phyloP scores from a whole-genome alignment of 768 basidiomycete species.

The Boletus subcaerulescens region DNA sequence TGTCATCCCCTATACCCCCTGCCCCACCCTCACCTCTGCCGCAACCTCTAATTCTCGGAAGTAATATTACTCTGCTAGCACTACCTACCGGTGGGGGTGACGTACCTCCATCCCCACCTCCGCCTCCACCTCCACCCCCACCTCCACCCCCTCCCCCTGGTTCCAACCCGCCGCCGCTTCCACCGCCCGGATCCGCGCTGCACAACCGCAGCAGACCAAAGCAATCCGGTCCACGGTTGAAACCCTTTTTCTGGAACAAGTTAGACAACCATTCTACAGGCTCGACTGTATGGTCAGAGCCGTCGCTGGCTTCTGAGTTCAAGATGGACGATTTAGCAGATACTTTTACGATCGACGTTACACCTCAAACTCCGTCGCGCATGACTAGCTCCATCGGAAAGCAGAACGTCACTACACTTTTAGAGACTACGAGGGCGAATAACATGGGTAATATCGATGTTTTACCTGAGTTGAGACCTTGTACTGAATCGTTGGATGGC shows the following conservation, averaged over 20 bases:
- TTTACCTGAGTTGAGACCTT: neutral
- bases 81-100: too few species aligned
- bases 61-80: neutral
- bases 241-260: slow-evolving; percentile 94
- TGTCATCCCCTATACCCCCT: slow-evolving; percentile 30
- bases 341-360: slow-evolving; percentile 62
- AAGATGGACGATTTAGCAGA: slow-evolving; percentile 70
- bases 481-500: slow-evolving; percentile 1
- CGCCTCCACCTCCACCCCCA: slow-evolving; percentile 33
- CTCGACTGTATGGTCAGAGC: slow-evolving; percentile 71
- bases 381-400: slow-evolving; percentile 43
- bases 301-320: slow-evolving; percentile 41
- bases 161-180: slow-evolving; percentile 21
- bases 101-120: slow-evolving; percentile 14
- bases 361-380: slow-evolving; percentile 42
- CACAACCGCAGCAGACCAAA: slow-evolving; percentile 33
- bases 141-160: slow-evolving; percentile 40
- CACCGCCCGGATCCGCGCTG: slow-evolving; percentile 30
- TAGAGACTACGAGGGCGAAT: slow-evolving; percentile 81
- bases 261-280: slow-evolving; percentile 41
- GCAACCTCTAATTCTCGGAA: slow-evolving; percentile 29
- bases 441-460: slow-evolving; percentile 60
- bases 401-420: slow-evolving; percentile 62
- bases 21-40: slow-evolving; percentile 25
- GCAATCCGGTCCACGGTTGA: slow-evolving; percentile 51